Base-by-base conservation (phyloP, 192 early-diverging fungal genomes). In the Haplosporangium gracile region DNA sequence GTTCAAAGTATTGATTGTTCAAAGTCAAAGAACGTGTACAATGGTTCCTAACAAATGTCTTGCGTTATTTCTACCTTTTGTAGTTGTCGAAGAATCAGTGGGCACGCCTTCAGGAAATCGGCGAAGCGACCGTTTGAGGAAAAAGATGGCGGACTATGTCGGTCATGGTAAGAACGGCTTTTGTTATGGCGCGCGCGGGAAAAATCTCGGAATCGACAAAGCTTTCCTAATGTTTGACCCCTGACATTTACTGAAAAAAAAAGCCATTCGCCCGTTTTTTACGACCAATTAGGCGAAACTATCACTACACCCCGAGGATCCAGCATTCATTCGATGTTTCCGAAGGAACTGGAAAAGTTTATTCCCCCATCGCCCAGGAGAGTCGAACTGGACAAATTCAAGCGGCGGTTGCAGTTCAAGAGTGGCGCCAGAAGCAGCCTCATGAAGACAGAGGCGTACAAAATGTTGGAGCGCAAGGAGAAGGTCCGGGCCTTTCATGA, bases 221-320 rank as follows among this genome's bases (percentile, higher is more conserved):
- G 26, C 1, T 9, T 34, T 15, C n/a, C 29, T 65, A 34, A 29
- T 29, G n/a, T 4, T 51, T 51, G 5, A 20, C 16, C 49, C 49
- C 49, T 51, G 18, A 4, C 4, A 51, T 18, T 51, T 4, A 51
- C 4, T 51, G 18, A 29, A 63, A 20, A 29, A 63, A 20, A 36
- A 11, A 6, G 36, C 32, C 26, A 43, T 65, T n/a, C 47, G 1
- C n/a, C 42, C 47, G 45, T 71, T 5, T 69, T 51, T 38, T 3
- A 49, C 70, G 45, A 32, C 13, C 53, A 29, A 68, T 4, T 74
- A 75, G 79, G 75, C 43, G 79, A 86, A 1, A 81, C 79, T 9
- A 80, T 80, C 8, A 86, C 74, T 16, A 86, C 84, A 26, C 84
- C 84, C 22, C 74, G 78, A 51, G 84, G 84, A 13, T 86, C 84